A percentile compares a stretch with the other conserved stretches of the same genome.
Evolutionary conservation across 2,329 filamentous ascomycete species (phyloP).

Genomic region (Nemania serpens): DNA sequence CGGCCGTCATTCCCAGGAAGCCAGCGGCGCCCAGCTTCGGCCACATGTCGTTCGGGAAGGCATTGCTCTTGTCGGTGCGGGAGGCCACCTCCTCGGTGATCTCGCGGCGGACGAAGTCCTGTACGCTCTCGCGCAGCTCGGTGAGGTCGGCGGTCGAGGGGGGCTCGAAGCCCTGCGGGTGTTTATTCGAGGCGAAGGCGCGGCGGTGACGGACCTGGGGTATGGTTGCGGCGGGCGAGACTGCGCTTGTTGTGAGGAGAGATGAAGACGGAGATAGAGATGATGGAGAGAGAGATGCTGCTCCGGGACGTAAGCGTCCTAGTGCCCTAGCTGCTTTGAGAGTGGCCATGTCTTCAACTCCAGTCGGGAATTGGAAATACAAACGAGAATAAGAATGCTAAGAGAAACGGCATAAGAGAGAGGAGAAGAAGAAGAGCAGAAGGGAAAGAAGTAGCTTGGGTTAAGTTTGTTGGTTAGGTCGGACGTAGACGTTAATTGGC

Average conservation of each 20-base stretch:
- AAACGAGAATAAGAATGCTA: not conserved
- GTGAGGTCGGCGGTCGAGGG: conserved; percentile 75
- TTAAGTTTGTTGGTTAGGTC: not conserved
- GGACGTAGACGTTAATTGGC: not conserved
- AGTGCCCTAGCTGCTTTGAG: conserved; percentile 46
- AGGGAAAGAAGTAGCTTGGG: not conserved
- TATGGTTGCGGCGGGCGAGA: not conserved
- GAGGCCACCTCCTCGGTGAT: conserved; percentile 83
- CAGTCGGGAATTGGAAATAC: not conserved
- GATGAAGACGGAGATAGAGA: not conserved
- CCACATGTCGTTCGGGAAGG: conserved; percentile 92
- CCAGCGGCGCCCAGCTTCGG: conserved; percentile 88
- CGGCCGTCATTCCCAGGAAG: conserved; percentile 89
- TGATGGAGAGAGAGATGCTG: conserved; percentile 37
- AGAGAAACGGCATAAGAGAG: not conserved
- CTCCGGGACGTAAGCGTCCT: conserved; percentile 24
- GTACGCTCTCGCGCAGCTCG: conserved; percentile 81
- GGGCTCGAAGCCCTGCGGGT: conserved; percentile 66
- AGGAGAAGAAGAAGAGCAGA: not conserved
- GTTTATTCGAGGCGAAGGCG: conserved; percentile 62
- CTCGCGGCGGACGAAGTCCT: conserved; percentile 88
- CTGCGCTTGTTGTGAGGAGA: too few species aligned
- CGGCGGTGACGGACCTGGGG: conserved; percentile 42
- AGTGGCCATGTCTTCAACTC: conserved; percentile 47
- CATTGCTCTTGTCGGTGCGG: conserved; percentile 81